Conservation (phyloP, 345 rosid species). For the thale cress (Arabidopsis thaliana) region TAIR10.1 NC_003074.8:23457501-23458000, state of each 20-base stretch:
- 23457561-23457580: background rate
- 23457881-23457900: conserved; percentile 1
- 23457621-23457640: conserved; percentile 1
- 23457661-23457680: conserved; percentile 37
- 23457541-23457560: background rate
- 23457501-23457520: conserved; percentile 34
- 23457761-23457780: conserved; percentile 38
- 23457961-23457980: background rate
- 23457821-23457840: conserved; percentile 28
- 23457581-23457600: conserved; percentile 2
- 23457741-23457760: conserved; percentile 36
- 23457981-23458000: conserved; percentile 18
- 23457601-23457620: background rate
- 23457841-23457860: conserved; percentile 11
- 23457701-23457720: conserved; percentile 34
- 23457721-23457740: conserved; percentile 43
- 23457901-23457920: background rate
- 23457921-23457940: conserved; percentile 11
- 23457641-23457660: conserved; percentile 44
- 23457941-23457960: background rate
- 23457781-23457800: conserved; percentile 40
- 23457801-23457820: conserved; percentile 3
- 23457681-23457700: conserved; percentile 40
- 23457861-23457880: conserved; percentile 5
- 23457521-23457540: conserved; percentile 3